These are phyloP conservation scores for Persicaria maculosa DNA, from an alignment of 148 eudicot species.

Conservation along the genomic window DNA sequence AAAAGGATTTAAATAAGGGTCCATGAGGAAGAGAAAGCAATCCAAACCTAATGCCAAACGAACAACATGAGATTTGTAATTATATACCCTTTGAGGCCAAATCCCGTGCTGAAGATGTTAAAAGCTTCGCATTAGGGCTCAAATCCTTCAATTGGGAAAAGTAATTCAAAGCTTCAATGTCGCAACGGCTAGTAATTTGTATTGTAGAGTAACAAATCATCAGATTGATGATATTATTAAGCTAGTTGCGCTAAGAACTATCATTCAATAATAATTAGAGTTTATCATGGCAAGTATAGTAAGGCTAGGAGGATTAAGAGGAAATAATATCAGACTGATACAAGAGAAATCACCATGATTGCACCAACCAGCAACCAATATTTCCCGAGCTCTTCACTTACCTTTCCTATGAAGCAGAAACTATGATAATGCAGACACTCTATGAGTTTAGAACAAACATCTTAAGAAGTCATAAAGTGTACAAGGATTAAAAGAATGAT, in stretches of 20 bases:
- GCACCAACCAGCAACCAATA: too few species aligned
- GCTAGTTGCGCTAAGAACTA: background rate
- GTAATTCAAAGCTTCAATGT: constrained; percentile 12
- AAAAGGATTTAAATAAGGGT: background rate
- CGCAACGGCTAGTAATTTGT: too few species aligned
- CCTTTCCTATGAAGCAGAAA: too few species aligned
- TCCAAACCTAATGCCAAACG: background rate
- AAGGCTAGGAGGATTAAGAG: background rate
- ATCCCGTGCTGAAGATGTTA: constrained; percentile 55
- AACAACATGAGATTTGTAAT: constrained; percentile 12
- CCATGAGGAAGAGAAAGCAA: background rate
- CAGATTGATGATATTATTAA: background rate
- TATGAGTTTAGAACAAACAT: background rate
- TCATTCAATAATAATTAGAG: constrained; percentile 2
- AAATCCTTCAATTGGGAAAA: constrained; percentile 33
- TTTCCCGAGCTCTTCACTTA: too few species aligned
- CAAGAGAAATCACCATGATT: background rate
- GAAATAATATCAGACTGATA: background rate
- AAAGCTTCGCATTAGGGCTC: constrained; percentile 37
- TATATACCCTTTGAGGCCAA: constrained; percentile 51
- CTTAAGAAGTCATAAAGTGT: background rate
- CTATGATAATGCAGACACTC: background rate
- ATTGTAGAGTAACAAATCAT: background rate
- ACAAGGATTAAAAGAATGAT: constrained; percentile 1
- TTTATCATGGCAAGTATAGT: constrained; percentile 10